Evolutionary conservation across 2,329 filamentous ascomycete species (phyloP).

Genomic region (Pseudocercospora pini-densiflorae): DNA sequence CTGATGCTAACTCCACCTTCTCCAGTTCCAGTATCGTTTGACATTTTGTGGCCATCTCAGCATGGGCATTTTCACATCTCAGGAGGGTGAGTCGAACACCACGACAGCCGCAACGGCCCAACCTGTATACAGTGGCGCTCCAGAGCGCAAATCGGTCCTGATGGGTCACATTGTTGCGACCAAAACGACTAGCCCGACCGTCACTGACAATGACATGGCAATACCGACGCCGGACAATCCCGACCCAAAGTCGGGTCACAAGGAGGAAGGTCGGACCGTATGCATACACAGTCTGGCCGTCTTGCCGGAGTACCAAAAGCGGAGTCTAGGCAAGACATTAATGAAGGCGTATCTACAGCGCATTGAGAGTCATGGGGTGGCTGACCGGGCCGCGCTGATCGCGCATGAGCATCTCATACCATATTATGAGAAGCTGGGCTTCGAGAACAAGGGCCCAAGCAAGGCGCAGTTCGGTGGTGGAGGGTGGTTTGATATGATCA

Average conservation of each 20-base stretch:
- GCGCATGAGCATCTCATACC: conserved; percentile 73
- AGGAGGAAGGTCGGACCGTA: conserved; percentile 73
- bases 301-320: conserved; percentile 72
- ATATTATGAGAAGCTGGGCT: conserved; percentile 80
- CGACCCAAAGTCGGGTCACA: conserved; percentile 66
- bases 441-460: conserved; percentile 70
- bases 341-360: conserved; percentile 78
- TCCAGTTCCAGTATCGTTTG: conserved; percentile 76
- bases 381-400: conserved; percentile 75
- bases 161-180: conserved; percentile 81
- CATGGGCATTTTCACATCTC: conserved; percentile 78
- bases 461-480: conserved; percentile 75
- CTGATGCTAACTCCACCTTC: conserved; percentile 18
- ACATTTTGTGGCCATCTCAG: conserved; percentile 75
- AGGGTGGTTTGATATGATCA: conserved; percentile 81
- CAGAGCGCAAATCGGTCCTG: conserved; percentile 65
- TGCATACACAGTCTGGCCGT: conserved; percentile 84
- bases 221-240: conserved; percentile 57
- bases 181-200: conserved; percentile 63
- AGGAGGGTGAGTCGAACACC: conserved; percentile 56
- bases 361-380: conserved; percentile 71
- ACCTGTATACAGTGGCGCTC: conserved; percentile 62
- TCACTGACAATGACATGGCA: conserved; percentile 79
- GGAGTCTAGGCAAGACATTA: conserved; percentile 73
- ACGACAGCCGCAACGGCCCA: conserved; percentile 60